Evolutionary conservation across 805 yeast genomes (phyloP), one percentile per base, ranked within the genome.

Genomic region (Wilhelminamyces savonicus): DNA sequence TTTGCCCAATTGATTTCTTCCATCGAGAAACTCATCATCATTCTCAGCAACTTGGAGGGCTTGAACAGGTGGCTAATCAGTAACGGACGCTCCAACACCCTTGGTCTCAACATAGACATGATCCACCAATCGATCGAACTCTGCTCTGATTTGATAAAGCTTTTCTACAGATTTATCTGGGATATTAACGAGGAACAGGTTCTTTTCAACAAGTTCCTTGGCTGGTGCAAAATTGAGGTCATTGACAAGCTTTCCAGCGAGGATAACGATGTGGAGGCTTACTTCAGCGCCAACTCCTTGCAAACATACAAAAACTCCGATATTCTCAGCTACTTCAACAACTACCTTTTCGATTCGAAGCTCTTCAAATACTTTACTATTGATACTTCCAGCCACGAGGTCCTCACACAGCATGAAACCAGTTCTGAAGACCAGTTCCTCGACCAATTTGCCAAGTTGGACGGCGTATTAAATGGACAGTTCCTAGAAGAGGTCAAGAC

Each of bases 1-100:
- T 69, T 71, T 32, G 59, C 71, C 24, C 67, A 69, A 23, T 35
- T 78, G 13, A 58, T 78, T 6, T 76, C 81, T 3, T 64, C 77
- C 0, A 47, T 70, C 15, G 86, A 82, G 35, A 66, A 78, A 32
- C 39, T 76, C 19, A 52, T 80, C 3, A 47, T 76, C 0, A 44
- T 70, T 11, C 40, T 76, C 2, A 56, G 56, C n/a, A 55, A 61
- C 4, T 38, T 77, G 10, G 52, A 52, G 21, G 66, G 76, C 3
- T 29, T 62, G 3, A 35, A 64, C 1, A 49, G 50, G 30, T 69
- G 73, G 72, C 41, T 50, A n/a, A n/a, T n/a, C n/a, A n/a, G n/a
- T n/a, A n/a, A n/a, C n/a, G n/a, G n/a, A n/a, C n/a, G n/a, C n/a
- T 6, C 19, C 8, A 17, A 17, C 19, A 17, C 19, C 19, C 8